Conservation (phyloP, 2,329 filamentous ascomycete genomes). For the Xylariaceae sp. region DNA sequence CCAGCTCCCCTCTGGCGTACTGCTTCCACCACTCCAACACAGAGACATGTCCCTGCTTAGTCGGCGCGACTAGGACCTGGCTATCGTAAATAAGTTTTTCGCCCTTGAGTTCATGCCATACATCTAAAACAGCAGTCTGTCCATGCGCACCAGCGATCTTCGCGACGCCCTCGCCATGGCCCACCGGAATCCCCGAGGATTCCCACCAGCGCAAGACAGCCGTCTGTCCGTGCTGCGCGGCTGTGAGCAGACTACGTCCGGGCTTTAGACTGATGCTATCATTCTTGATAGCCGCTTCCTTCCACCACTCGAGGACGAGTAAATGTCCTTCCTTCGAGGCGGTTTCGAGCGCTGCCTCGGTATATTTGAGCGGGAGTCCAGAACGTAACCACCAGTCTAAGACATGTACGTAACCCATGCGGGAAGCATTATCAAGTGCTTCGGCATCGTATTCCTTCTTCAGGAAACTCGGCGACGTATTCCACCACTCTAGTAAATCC, state of each 20-base stretch:
- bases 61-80: conserved; percentile 80
- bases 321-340: conserved; percentile 81
- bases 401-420: conserved; percentile 77
- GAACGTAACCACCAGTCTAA: conserved; percentile 87
- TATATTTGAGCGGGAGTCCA: conserved; percentile 77
- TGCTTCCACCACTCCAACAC: conserved; percentile 92
- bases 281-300: conserved; percentile 60
- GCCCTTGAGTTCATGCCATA: conserved; percentile 73
- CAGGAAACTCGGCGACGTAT: conserved; percentile 73
- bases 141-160: conserved; percentile 83
- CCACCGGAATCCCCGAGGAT: conserved; percentile 71
- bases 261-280: conserved; percentile 64
- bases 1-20: conserved; percentile 55
- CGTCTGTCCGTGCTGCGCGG: conserved; percentile 76
- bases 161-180: conserved; percentile 76
- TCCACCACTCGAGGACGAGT: conserved; percentile 92
- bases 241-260: conserved; percentile 78
- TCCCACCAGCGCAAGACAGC: conserved; percentile 86
- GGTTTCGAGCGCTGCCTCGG: conserved; percentile 80
- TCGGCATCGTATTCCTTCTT: conserved; percentile 84
- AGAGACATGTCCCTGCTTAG: conserved; percentile 76
- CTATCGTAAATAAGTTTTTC: conserved; percentile 72
- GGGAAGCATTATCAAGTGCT: conserved; percentile 81
- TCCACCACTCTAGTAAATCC: conserved; percentile 89
- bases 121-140: conserved; percentile 76